Conservation (phyloP, 257 asterid species). For the Ligustrum vulgare region DNA sequence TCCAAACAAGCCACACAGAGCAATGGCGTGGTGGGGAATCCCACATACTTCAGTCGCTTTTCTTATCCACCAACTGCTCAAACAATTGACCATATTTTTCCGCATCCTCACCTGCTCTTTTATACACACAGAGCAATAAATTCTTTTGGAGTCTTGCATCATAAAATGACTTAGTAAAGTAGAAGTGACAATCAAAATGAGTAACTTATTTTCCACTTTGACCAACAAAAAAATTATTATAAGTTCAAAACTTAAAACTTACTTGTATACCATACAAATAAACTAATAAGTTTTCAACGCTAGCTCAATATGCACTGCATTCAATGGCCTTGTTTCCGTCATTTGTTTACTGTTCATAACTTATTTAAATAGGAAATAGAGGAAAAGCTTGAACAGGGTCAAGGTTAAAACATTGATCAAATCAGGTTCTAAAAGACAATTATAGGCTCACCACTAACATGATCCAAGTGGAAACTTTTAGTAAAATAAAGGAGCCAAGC, state of each 20-base stretch:
- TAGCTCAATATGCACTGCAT: not conserved
- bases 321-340: not conserved
- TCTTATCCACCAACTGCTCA: not conserved
- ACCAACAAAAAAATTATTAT: not conserved
- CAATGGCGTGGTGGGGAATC: not conserved
- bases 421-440: too few relatives aligned
- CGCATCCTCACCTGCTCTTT: not conserved
- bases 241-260: not conserved
- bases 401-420: too few relatives aligned
- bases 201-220: not conserved
- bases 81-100: not conserved
- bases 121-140: not conserved
- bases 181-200: not conserved
- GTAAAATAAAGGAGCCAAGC: not conserved
- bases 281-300: not conserved
- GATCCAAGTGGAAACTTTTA: not conserved
- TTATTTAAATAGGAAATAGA: too few relatives aligned
- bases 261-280: not conserved
- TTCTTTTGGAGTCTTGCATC: not conserved
- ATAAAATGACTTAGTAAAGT: not conserved
- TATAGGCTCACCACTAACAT: not conserved
- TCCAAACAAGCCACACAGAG: not conserved
- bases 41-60: not conserved
- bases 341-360: not conserved
- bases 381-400: too few relatives aligned